A percentile compares a stretch with the other conserved stretches of the same genome.
Conservation (phyloP, 805 yeast genomes). For the Candida piceae region DNA sequence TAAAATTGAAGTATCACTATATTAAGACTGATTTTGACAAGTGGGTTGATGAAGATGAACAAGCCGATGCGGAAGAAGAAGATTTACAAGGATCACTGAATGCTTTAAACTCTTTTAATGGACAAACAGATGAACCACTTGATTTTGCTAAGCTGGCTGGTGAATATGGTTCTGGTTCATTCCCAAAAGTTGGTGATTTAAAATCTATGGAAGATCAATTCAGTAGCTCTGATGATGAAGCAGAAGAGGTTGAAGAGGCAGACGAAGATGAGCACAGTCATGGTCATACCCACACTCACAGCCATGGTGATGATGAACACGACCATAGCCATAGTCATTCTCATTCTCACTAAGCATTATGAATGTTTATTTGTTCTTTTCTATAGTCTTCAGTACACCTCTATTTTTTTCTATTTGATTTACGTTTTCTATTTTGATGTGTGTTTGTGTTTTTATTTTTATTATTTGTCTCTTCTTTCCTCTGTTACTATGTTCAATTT, state of each 20-base stretch:
- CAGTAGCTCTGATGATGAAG: slow-evolving; percentile 28
- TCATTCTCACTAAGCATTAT: no score
- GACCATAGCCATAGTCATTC: no score
- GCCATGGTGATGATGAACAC: no score
- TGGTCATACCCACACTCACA: no score
- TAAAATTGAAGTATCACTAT: slow-evolving; percentile 70
- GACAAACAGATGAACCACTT: slow-evolving; percentile 11
- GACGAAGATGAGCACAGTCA: no score
- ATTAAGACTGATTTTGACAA: slow-evolving; percentile 93
- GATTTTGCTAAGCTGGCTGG: slow-evolving; percentile 26
- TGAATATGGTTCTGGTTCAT: slow-evolving; percentile 46
- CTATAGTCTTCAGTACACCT: no score
- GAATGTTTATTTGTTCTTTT: no score
- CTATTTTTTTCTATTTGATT: no score
- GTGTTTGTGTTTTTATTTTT: no score
- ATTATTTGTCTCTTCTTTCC: no score
- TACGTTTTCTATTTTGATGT: no score
- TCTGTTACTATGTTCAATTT: no score
- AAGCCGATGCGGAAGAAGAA: slow-evolving; percentile 59
- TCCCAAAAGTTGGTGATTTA: slow-evolving; percentile 33
- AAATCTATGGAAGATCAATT: slow-evolving; percentile 22
- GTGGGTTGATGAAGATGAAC: slow-evolving; percentile 99
- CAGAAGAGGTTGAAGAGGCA: slow-evolving; percentile 16
- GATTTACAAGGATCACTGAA: slow-evolving; percentile 20
- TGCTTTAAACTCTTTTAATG: slow-evolving; percentile 18